Percentiles rank a stretch among this genome's conserved stretches.
phyloP scores from a whole-genome alignment of 805 yeast species.

The Metschnikowia shivogae region DNA sequence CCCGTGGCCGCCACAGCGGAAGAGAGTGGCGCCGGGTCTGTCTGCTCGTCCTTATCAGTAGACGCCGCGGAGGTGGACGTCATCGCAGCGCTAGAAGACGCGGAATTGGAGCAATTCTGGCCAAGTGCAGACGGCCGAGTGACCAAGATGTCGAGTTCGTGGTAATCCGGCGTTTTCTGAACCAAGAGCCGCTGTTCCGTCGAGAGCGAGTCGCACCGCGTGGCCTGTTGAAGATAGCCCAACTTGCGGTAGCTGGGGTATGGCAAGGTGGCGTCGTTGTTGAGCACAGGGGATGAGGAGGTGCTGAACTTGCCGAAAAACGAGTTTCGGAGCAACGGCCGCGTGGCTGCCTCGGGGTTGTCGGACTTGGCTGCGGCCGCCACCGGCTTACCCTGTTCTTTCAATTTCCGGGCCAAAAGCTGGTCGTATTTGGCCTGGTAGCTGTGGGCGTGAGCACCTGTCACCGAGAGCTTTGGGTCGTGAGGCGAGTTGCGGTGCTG shows the following conservation, averaged over 20 bases:
- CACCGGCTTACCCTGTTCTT: slow-evolving; percentile 25
- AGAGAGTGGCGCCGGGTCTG: slow-evolving; percentile 19
- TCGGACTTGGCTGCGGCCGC: slow-evolving; percentile 3
- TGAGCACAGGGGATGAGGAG: slow-evolving; percentile 7
- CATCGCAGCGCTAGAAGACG: background rate
- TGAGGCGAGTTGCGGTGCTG: slow-evolving; percentile 30
- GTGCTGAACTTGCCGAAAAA: slow-evolving; percentile 39
- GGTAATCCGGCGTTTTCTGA: slow-evolving; percentile 27
- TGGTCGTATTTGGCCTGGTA: slow-evolving; percentile 40
- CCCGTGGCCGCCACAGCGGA: slow-evolving; percentile 27
- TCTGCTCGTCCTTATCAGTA: slow-evolving; percentile 27
- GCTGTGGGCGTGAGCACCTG: slow-evolving; percentile 32
- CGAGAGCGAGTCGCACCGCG: slow-evolving; percentile 30
- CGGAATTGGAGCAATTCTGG: background rate
- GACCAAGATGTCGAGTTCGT: slow-evolving; percentile 30
- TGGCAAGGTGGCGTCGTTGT: slow-evolving; percentile 5
- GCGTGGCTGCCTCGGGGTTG: slow-evolving; percentile 15
- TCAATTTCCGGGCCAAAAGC: slow-evolving; percentile 31
- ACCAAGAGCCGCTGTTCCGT: slow-evolving; percentile 32
- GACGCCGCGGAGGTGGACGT: slow-evolving; percentile 15
- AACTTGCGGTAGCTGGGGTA: slow-evolving; percentile 3
- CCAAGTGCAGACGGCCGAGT: slow-evolving; percentile 26
- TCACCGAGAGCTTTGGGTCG: slow-evolving; percentile 25
- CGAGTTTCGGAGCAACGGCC: slow-evolving; percentile 31
- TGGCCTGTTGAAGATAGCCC: slow-evolving; percentile 25